Base-by-base conservation (phyloP, 306 rosid genomes). In the Dryas octopetala region DNA sequence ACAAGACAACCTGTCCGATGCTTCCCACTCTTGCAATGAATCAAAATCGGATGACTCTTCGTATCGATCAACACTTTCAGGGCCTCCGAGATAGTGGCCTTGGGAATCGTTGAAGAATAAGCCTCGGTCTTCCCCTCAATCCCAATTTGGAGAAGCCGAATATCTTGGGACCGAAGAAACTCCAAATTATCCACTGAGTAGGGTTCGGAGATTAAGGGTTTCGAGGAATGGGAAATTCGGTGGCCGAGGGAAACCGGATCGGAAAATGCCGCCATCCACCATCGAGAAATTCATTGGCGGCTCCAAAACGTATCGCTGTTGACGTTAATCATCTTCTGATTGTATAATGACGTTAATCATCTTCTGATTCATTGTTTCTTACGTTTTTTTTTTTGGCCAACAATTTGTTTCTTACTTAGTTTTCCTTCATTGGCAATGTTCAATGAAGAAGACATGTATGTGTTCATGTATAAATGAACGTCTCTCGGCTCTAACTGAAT, bases 41-140 rank as follows among this genome's bases (percentile, higher is more conserved):
- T 85, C 91, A 87, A 62, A 48, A 87, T 70, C 53, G 91, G 88
- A 65, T 84, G 87, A 74, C 82, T 84, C 66, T 80, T 77, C 64
- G 75, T 80, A 75, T 82, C 82, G 50, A 86, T 77, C 68, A 92
- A 83, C 55, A 92, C 77, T 81, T 81, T 86, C 79, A 90, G 83
- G 16, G 94, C 96, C 59, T 86, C 91, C 82, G 85, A 85, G 66
- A 92, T 86, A 9, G 94, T 85, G 59, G 80, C 88, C 68, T 50
- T 80, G n/a, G 85, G 88, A 72, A 78, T 69, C 54, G 88, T 82
- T 52, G 69, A 81, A 17, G 83, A 74, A 65, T 83, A 73, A 43
- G 87, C 91, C 93, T 92, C 97, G 90, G 91, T 80, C 82, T 89
- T 90, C 64, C 98, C 98, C 81, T 88, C 98, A 14, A 93, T 93